Evolutionary conservation across 2,329 filamentous ascomycete species (phyloP).

Genomic region (Fusarium sambucinum): DNA sequence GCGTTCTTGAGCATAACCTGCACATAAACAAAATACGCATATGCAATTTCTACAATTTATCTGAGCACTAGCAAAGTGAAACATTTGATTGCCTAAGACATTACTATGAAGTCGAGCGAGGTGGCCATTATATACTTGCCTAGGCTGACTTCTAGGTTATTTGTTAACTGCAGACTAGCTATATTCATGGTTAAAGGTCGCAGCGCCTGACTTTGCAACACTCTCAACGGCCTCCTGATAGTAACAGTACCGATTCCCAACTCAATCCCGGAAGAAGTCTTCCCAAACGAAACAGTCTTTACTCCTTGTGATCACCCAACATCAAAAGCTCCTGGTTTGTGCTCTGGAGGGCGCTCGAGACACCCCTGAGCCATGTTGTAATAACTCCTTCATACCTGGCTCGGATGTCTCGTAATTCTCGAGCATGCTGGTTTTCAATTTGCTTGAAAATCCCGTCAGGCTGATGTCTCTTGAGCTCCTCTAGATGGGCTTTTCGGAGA

Average conservation of each 20-base stretch:
- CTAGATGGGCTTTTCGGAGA: neutral
- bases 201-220: neutral
- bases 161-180: neutral
- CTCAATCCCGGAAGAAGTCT: neutral
- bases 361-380: conserved; percentile 2
- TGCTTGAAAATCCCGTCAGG: neutral
- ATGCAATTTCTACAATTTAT: conserved; percentile 8
- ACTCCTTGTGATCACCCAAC: neutral
- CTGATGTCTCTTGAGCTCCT: neutral
- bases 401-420: neutral
- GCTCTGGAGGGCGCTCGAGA: neutral
- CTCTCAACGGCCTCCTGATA: neutral
- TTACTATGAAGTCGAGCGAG: too few relatives aligned
- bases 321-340: conserved; percentile 1
- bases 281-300: neutral
- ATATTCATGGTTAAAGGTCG: too few relatives aligned
- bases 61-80: conserved; percentile 1
- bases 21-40: conserved; percentile 35
- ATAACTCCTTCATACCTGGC: neutral
- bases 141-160: neutral
- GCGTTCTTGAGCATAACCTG: conserved; percentile 35
- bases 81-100: neutral
- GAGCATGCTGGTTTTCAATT: neutral
- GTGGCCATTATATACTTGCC: neutral
- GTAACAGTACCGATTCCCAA: neutral